These are phyloP conservation scores for Protomyces inundatus DNA, from an alignment of 1,139 yeast genomes.

Conservation along the genomic window DNA sequence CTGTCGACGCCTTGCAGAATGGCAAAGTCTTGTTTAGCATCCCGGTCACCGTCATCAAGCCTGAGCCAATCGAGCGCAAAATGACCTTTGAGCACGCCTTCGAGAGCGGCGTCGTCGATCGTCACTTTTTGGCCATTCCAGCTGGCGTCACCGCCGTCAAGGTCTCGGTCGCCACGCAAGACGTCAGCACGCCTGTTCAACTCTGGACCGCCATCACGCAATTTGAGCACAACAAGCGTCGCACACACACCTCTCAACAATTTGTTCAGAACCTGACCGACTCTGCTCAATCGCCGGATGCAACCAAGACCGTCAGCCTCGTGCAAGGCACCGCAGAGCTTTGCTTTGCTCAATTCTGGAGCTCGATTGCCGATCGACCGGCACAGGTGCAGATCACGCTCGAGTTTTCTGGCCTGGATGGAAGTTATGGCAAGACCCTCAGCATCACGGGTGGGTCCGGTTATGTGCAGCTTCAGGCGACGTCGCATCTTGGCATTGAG, in stretches of 20 bases:
- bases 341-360: slow-evolving; percentile 30
- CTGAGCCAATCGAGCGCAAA: slow-evolving; percentile 7
- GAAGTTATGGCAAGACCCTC: slow-evolving; percentile 5
- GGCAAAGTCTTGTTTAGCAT: slow-evolving; percentile 24
- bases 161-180: slow-evolving; percentile 12
- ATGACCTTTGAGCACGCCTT: slow-evolving; percentile 10
- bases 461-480: slow-evolving; percentile 18
- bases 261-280: slow-evolving; percentile 16
- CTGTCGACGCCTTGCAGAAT: slow-evolving; percentile 5
- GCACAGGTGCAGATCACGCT: slow-evolving; percentile 23
- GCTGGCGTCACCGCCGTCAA: slow-evolving; percentile 26
- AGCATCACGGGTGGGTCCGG: slow-evolving; percentile 19
- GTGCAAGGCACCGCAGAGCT: slow-evolving; percentile 26
- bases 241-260: slow-evolving; percentile 20
- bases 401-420: slow-evolving; percentile 28
- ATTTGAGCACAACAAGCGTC: slow-evolving; percentile 22
- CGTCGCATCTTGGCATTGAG: slow-evolving; percentile 12
- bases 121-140: slow-evolving; percentile 27
- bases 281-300: slow-evolving; percentile 11
- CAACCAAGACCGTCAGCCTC: slow-evolving; percentile 16
- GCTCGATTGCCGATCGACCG: slow-evolving; percentile 18
- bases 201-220: slow-evolving; percentile 26
- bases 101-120: slow-evolving; percentile 25
- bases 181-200: slow-evolving; percentile 21
- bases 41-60: slow-evolving; percentile 28